Conservation (phyloP, 2,329 filamentous ascomycete genomes). For the Cladobotryum mycophilum region DNA sequence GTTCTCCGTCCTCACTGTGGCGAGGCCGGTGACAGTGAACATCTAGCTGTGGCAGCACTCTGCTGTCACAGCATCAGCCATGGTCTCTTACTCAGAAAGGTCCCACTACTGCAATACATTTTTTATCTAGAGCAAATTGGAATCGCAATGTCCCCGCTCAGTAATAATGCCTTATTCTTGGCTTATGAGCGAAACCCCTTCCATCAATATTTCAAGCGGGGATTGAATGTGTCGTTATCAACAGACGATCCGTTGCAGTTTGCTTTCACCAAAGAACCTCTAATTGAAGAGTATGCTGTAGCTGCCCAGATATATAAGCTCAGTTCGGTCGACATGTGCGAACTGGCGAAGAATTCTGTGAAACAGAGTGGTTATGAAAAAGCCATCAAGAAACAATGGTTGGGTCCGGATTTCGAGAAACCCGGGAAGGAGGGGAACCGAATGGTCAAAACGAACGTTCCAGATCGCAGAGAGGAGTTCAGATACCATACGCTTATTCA, state of each 20-base stretch:
- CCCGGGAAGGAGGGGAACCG: slow-evolving; percentile 81
- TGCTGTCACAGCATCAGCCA: slow-evolving; percentile 98
- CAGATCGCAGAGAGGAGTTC: slow-evolving; percentile 85
- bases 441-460: slow-evolving; percentile 94
- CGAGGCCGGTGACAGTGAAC: slow-evolving; percentile 94
- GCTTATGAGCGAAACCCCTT: slow-evolving; percentile 97
- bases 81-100: slow-evolving; percentile 84
- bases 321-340: slow-evolving; percentile 95
- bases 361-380: slow-evolving; percentile 91
- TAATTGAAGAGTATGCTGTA: slow-evolving; percentile 97
- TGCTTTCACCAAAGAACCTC: slow-evolving; percentile 93
- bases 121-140: slow-evolving; percentile 98
- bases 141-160: slow-evolving; percentile 98
- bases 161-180: slow-evolving; percentile 94
- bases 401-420: slow-evolving; percentile 70
- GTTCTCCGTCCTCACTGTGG: slow-evolving; percentile 89
- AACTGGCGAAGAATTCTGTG: slow-evolving; percentile 93
- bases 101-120: slow-evolving; percentile 89
- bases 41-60: slow-evolving; percentile 82
- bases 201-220: slow-evolving; percentile 88
- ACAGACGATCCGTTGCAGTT: slow-evolving; percentile 97
- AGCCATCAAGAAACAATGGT: slow-evolving; percentile 83
- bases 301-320: slow-evolving; percentile 98
- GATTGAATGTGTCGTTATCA: slow-evolving; percentile 90
- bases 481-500: slow-evolving; percentile 78